These are phyloP conservation scores for Linderina pennispora DNA, from an alignment of 192 early-diverging fungal species.

Conservation along the genomic window DNA sequence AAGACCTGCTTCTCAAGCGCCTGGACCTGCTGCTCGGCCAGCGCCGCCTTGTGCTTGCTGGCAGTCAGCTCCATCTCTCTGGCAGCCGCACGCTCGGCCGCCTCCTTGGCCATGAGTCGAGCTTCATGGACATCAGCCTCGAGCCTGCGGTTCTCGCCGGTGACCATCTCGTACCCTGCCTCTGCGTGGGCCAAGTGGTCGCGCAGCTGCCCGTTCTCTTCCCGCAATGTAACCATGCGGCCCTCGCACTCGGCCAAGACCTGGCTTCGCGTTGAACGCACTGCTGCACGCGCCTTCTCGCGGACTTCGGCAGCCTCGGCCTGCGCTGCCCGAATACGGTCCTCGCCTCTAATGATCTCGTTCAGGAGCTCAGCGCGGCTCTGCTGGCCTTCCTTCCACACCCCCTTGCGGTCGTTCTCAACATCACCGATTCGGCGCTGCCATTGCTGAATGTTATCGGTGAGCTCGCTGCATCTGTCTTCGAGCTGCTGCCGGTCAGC, in stretches of 20 bases:
- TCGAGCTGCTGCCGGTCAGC: constrained; percentile 28
- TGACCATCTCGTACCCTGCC: constrained; percentile 7
- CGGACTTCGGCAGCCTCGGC: no score
- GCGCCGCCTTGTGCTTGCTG: not conserved
- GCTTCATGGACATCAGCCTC: constrained; percentile 11
- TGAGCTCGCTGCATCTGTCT: constrained; percentile 23
- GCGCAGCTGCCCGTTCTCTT: constrained; percentile 8
- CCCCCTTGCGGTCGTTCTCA: constrained; percentile 35
- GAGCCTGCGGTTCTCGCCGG: constrained; percentile 14
- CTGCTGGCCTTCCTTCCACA: constrained; percentile 32
- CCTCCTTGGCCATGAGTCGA: not conserved
- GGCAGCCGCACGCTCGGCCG: constrained; percentile 1
- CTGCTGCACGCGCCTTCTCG: no score
- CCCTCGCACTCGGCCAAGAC: no score
- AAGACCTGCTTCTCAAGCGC: not conserved
- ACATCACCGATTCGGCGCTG: constrained; percentile 30
- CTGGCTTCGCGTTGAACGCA: no score
- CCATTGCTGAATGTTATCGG: constrained; percentile 24
- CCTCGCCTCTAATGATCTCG: constrained; percentile 22
- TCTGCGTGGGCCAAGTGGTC: constrained; percentile 2
- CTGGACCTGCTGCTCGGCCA: constrained; percentile 2
- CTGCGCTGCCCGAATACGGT: no score
- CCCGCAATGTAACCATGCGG: no score
- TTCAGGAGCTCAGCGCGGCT: constrained; percentile 25
- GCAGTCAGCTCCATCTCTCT: not conserved